Evolutionary conservation across 805 yeast genomes (phyloP).

Genomic region (Komagataella phaffii): DNA sequence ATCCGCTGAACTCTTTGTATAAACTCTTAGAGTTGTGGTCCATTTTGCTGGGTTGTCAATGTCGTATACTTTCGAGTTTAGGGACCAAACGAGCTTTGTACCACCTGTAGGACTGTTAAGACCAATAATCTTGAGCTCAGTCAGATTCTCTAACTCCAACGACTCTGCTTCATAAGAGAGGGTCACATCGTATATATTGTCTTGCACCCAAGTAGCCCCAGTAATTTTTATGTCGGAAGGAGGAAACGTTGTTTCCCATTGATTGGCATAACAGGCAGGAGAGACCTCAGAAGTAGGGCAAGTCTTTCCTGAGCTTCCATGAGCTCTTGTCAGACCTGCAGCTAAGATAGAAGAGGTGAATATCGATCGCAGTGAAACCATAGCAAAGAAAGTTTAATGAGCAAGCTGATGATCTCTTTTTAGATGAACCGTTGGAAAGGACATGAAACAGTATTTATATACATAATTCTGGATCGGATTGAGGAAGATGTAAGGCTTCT

Average conservation of each 20-base stretch:
- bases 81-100: not conserved
- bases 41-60: not conserved
- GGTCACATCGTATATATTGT: not conserved
- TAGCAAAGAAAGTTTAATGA: not conserved
- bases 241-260: conserved; percentile 1
- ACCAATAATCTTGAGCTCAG: not conserved
- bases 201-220: not conserved
- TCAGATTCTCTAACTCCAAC: not conserved
- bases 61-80: not conserved
- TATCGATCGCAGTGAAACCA: not conserved
- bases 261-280: not conserved
- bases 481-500: not conserved
- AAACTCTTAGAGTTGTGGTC: not conserved
- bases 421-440: not conserved
- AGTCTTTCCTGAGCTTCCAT: not conserved
- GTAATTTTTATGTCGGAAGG: not conserved
- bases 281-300: not conserved
- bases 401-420: not conserved
- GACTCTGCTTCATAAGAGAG: not conserved
- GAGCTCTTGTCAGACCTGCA: not conserved
- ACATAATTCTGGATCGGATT: not conserved
- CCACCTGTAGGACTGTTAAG: not conserved
- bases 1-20: not conserved
- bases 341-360: not conserved
- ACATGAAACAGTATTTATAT: not conserved